These are phyloP conservation scores for Coemansia sp. DNA, from an alignment of 192 early-diverging fungal genomes.

Conservation along the genomic window DNA sequence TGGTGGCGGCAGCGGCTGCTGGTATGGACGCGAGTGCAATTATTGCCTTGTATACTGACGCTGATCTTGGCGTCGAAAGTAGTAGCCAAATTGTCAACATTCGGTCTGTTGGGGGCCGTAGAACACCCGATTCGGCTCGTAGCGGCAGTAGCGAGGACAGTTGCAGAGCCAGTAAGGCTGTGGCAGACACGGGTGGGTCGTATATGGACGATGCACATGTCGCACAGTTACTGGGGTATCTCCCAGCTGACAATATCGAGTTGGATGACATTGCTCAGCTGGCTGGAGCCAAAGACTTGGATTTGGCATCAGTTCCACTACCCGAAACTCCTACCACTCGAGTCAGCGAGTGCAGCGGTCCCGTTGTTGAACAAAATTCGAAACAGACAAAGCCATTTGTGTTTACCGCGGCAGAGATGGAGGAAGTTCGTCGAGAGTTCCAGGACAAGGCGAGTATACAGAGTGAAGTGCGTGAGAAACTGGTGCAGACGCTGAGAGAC, in stretches of 20 bases:
- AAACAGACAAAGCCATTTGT: not conserved
- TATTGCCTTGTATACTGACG: conserved; percentile 35
- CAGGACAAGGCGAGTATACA: conserved; percentile 15
- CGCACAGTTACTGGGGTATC: conserved; percentile 1
- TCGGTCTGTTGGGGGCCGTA: conserved; percentile 5
- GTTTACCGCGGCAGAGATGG: conserved; percentile 8
- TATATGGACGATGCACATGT: conserved; percentile 8
- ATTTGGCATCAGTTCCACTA: conserved; percentile 28
- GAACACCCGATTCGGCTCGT: conserved; percentile 14
- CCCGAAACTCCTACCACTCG: conserved; percentile 34
- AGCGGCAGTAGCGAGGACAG: conserved; percentile 22
- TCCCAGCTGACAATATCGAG: not conserved
- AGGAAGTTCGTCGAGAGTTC: not conserved
- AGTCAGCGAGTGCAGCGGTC: not conserved
- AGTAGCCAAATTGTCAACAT: not conserved
- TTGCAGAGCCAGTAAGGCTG: conserved; percentile 6
- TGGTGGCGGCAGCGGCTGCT: conserved; percentile 5
- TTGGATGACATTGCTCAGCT: not conserved
- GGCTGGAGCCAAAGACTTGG: conserved; percentile 18
- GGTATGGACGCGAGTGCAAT: conserved; percentile 27
- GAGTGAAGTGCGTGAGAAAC: conserved; percentile 24
- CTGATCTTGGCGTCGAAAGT: not conserved
- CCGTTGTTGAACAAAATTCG: not conserved
- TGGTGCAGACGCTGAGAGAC: conserved; percentile 22
- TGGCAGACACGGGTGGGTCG: not conserved